Percentiles rank a stretch among this genome's conserved stretches.
phyloP scores from a whole-genome alignment of 2,329 filamentous ascomycete genomes.

The Calonectria leucothoes region DNA sequence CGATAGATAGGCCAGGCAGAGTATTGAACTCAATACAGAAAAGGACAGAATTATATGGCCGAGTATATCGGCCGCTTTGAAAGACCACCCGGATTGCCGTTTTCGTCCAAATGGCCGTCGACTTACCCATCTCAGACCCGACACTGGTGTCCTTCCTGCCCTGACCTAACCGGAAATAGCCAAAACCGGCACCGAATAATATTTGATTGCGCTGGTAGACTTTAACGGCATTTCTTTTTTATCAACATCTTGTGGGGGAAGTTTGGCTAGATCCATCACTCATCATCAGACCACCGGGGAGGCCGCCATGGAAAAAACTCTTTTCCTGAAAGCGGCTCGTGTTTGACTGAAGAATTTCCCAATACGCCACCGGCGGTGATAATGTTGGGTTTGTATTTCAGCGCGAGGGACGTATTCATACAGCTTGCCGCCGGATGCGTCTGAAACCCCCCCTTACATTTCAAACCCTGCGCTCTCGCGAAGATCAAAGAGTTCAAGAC shows the following conservation, averaged over 20 bases:
- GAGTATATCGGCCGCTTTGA: neutral
- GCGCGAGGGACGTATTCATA: no score
- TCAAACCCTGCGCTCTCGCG: neutral
- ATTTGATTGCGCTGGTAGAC: no score
- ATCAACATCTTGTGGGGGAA: neutral
- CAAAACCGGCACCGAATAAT: no score
- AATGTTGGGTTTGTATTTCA: neutral
- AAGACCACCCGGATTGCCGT: neutral
- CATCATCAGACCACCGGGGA: neutral
- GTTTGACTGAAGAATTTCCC: neutral
- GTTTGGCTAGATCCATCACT: neutral
- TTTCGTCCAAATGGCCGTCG: neutral
- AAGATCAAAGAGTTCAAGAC: neutral
- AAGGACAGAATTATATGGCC: no score
- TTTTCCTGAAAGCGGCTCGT: neutral
- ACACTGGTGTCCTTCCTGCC: neutral
- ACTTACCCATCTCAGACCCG: neutral
- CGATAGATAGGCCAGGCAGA: neutral
- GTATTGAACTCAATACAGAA: neutral
- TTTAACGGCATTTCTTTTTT: neutral
- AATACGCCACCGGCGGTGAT: neutral
- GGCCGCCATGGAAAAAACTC: neutral
- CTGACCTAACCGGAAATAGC: neutral
- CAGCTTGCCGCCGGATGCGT: neutral
- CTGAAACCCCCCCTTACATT: neutral